Conservation (phyloP, 2,329 filamentous ascomycete genomes). For the Colletotrichum orchidophilum region DNA sequence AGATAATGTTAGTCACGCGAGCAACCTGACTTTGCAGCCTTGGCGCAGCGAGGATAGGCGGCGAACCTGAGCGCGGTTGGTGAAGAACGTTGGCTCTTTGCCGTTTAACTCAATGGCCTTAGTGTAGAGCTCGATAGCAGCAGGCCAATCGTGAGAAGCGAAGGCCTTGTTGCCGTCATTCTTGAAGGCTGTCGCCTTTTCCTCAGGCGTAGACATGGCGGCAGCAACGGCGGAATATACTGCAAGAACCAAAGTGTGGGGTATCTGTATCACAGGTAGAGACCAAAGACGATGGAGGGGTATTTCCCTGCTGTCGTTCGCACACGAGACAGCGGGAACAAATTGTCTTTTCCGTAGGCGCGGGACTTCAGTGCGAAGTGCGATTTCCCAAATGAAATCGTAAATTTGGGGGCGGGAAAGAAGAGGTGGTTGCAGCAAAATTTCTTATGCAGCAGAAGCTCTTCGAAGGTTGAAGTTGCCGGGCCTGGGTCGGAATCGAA, state of each 20-base stretch:
- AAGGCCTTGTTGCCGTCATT: conserved; percentile 96
- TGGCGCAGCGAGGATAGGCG: conserved; percentile 10
- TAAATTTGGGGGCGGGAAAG: not conserved
- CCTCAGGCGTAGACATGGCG: conserved; percentile 55
- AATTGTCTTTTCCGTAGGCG: not conserved
- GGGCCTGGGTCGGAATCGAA: conserved; percentile 20
- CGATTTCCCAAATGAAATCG: not conserved
- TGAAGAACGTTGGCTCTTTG: conserved; percentile 88
- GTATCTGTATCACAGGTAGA: conserved; percentile 19
- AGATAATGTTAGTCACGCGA: conserved; percentile 58
- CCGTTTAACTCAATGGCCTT: conserved; percentile 88
- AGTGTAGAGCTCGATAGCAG: conserved; percentile 84
- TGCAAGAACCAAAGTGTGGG: conserved; percentile 23
- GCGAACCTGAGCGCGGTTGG: conserved; percentile 89
- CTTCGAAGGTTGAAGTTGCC: conserved; percentile 29
- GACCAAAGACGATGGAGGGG: not conserved
- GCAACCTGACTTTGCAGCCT: conserved; percentile 32
- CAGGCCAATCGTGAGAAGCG: conserved; percentile 83
- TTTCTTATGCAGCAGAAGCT: conserved; percentile 29
- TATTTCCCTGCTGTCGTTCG: not conserved
- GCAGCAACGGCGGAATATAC: not conserved
- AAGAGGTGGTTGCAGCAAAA: conserved; percentile 14
- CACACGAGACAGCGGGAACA: conserved; percentile 15
- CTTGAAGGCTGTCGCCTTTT: conserved; percentile 85
- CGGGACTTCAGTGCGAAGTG: not conserved